A percentile compares a stretch with the other conserved stretches of the same genome.
Evolutionary conservation across 148 eudicot species (phyloP).

Genomic region (Amaranthus hypochondriacus): DNA sequence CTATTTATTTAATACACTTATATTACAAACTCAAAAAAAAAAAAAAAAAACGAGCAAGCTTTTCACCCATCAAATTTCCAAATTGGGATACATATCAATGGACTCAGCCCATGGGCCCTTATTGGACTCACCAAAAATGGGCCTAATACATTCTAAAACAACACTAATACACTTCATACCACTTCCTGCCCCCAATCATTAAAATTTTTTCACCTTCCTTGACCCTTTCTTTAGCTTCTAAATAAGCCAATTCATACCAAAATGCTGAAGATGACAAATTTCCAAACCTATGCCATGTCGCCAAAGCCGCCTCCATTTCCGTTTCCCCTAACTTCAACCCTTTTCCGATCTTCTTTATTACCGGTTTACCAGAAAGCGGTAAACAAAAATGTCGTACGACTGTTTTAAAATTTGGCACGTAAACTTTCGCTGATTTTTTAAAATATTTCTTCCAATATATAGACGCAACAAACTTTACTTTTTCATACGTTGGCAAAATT

Average conservation of each 20-base stretch:
- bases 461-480: slow-evolving; percentile 32
- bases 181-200: slow-evolving; percentile 70
- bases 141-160: slow-evolving; percentile 63
- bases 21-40: too few species aligned
- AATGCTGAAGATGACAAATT: slow-evolving; percentile 74
- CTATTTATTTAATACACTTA: too few species aligned
- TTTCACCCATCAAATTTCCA: neutral
- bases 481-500: slow-evolving; percentile 44
- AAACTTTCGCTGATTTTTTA: slow-evolving; percentile 38
- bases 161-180: slow-evolving; percentile 65
- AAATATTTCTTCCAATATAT: slow-evolving; percentile 33
- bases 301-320: slow-evolving; percentile 66
- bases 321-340: slow-evolving; percentile 59
- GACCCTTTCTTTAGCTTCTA: slow-evolving; percentile 66
- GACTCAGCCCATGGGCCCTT: slow-evolving; percentile 68
- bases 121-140: slow-evolving; percentile 56
- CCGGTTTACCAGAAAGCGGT: slow-evolving; percentile 49
- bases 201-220: slow-evolving; percentile 62
- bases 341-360: slow-evolving; percentile 56
- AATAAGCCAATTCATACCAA: slow-evolving; percentile 77
- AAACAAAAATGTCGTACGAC: slow-evolving; percentile 62
- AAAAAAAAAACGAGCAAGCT: too few species aligned
- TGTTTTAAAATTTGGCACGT: slow-evolving; percentile 51
- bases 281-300: slow-evolving; percentile 79
- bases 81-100: slow-evolving; percentile 39